phyloP scores from a whole-genome alignment of 2,329 filamentous ascomycete genomes.

The Scolecobasidium constrictum region DNA sequence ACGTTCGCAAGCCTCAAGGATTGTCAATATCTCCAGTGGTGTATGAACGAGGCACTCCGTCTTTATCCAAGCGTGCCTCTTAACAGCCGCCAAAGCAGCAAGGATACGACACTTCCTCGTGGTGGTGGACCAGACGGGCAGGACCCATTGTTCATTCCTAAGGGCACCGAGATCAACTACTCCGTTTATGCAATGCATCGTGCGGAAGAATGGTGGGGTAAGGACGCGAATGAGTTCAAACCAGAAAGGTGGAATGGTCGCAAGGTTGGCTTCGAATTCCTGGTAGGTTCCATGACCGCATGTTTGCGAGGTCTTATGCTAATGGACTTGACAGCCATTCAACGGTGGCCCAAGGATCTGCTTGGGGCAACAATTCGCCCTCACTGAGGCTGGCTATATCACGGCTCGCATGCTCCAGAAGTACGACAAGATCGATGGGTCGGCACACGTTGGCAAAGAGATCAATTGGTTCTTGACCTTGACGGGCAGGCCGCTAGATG shows the following conservation, averaged over 20 bases:
- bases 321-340: slow-evolving; percentile 16
- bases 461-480: slow-evolving; percentile 7
- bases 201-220: slow-evolving; percentile 39
- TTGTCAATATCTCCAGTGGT: slow-evolving; percentile 7
- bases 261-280: slow-evolving; percentile 23
- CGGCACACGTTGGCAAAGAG: not conserved
- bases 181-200: slow-evolving; percentile 64
- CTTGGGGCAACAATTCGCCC: slow-evolving; percentile 7
- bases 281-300: slow-evolving; percentile 11
- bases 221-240: slow-evolving; percentile 30
- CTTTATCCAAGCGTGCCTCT: slow-evolving; percentile 8
- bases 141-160: slow-evolving; percentile 18
- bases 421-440: slow-evolving; percentile 3
- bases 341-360: slow-evolving; percentile 20
- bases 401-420: slow-evolving; percentile 4
- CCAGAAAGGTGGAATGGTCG: slow-evolving; percentile 27
- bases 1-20: slow-evolving; percentile 6
- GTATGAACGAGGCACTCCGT: slow-evolving; percentile 9
- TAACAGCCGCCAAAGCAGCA: slow-evolving; percentile 3
- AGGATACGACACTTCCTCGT: slow-evolving; percentile 6
- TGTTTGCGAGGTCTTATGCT: slow-evolving; percentile 9
- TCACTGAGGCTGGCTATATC: slow-evolving; percentile 9
- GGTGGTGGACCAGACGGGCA: slow-evolving; percentile 8
- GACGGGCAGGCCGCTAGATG: slow-evolving; percentile 6
- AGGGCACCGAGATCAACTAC: slow-evolving; percentile 57